Base-by-base conservation (phyloP, 2,329 filamentous ascomycete genomes). In the Stromatinia cepivora region DNA sequence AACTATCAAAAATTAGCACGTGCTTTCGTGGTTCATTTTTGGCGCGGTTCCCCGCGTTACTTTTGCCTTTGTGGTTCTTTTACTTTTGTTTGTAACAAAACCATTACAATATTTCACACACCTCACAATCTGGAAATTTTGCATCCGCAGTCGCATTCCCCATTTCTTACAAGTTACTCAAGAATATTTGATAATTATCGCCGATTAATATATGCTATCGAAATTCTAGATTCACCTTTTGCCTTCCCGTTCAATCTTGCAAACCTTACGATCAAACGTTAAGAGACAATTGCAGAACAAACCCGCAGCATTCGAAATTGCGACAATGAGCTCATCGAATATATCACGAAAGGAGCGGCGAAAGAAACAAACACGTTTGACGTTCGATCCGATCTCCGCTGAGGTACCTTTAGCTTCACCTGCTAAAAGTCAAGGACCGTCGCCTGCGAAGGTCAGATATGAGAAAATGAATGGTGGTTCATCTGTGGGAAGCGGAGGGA, bases 351-450 rank as follows among this genome's bases (percentile, higher is more conserved):
- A 72, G 67, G 59, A 58, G 11, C 72, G 72, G 3, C 73, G 72
- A 34, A 76, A 75, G 58, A 70, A 71, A 28, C 77, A 78, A 63
- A 78, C 76, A 13, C 72, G 72, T 15, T 69, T 78, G 28, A 75
- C 72, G 0, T 78, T 78, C 57, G 74, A 76, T 61, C 70, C 74
- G 15, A 28, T 70, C 13, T 48, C 48, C 36, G 36, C 15, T 11
- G 53, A 42, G 36, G 73, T 11, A 56, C 71, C 53, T 54, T 28
- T 48, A 17, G 57, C 22, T 13, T 59, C 45, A 61, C n/a, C n/a
- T 68, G 39, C 73, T 0, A 71, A 72, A 25, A 45, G 65, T 31
- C 50, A 58, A n/a, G 70, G 58, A 8, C 67, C 71, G 39, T 72
- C 74, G 9, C 75, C 74, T 25, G 73, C 74, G 8, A 75, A 74